These are phyloP conservation scores for Diplocarpon mali DNA, from an alignment of 2,329 filamentous ascomycete species.

Conservation along the genomic window DNA sequence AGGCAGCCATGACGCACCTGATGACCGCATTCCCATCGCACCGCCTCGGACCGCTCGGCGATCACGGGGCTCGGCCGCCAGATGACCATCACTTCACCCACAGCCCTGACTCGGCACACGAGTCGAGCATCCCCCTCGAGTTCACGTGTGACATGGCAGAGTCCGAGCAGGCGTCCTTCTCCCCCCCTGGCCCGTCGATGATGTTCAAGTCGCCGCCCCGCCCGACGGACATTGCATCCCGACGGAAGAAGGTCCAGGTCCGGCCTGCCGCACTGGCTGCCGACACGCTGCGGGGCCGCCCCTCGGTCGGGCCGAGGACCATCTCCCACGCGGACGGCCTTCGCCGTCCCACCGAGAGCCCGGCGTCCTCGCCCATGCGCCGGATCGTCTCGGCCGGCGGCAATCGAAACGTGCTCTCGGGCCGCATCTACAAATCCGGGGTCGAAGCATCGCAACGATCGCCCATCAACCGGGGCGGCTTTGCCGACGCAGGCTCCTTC, in stretches of 20 bases:
- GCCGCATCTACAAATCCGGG: conserved; percentile 23
- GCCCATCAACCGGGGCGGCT: conserved; percentile 23
- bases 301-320: conserved; percentile 22
- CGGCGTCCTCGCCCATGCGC: conserved; percentile 25
- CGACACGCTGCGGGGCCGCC: conserved; percentile 19
- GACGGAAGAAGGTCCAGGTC: conserved; percentile 24
- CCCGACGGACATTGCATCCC: conserved; percentile 24
- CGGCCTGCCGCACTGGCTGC: conserved; percentile 24
- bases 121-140: conserved; percentile 9
- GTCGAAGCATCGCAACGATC: conserved; percentile 25
- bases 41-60: conserved; percentile 8
- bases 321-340: conserved; percentile 25
- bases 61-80: conserved; percentile 6
- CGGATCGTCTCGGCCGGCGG: conserved; percentile 26
- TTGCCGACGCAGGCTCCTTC: conserved; percentile 20
- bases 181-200: conserved; percentile 20
- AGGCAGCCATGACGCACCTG: conserved; percentile 9
- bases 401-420: conserved; percentile 21
- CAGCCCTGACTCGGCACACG: conserved; percentile 15
- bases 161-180: conserved; percentile 12
- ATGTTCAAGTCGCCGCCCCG: conserved; percentile 24
- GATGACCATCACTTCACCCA: conserved; percentile 12
- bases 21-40: conserved; percentile 20
- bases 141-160: conserved; percentile 18
- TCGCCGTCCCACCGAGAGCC: conserved; percentile 21